These are phyloP conservation scores for Adansonia grandidieri DNA, from an alignment of 441 rosid genomes.

Conservation along the genomic window DNA sequence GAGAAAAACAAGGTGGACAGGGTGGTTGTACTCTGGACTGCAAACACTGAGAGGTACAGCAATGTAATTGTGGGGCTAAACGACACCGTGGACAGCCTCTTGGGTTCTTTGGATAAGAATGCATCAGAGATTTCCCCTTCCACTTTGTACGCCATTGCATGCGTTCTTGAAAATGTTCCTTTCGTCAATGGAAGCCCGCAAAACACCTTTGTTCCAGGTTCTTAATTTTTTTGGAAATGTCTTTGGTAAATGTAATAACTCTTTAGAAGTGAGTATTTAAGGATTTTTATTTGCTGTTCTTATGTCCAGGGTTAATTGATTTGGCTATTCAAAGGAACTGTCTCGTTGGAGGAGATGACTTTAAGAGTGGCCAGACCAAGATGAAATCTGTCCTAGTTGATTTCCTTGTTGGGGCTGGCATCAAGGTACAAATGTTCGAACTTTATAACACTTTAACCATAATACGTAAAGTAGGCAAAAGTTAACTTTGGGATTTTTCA, in stretches of 20 bases:
- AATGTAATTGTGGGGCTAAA: constrained; percentile 78
- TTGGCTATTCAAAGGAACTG: constrained; percentile 79
- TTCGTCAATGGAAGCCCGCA: constrained; percentile 98
- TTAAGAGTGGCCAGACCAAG: constrained; percentile 99
- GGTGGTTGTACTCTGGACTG: constrained; percentile 91
- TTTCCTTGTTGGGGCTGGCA: constrained; percentile 97
- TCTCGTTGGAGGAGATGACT: constrained; percentile 98
- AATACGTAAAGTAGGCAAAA: no score
- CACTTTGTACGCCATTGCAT: constrained; percentile 81
- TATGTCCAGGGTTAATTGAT: constrained; percentile 73
- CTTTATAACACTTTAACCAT: background rate
- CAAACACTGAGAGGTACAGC: constrained; percentile 97
- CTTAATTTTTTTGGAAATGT: background rate
- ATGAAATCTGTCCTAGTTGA: constrained; percentile 95
- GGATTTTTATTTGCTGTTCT: background rate
- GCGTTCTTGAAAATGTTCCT: constrained; percentile 80
- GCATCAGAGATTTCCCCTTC: constrained; percentile 95
- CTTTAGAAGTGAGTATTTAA: background rate
- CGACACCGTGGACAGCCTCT: constrained; percentile 77
- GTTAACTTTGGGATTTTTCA: no score
- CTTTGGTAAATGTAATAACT: background rate
- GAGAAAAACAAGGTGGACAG: constrained; percentile 80
- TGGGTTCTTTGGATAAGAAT: constrained; percentile 73
- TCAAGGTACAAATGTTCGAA: constrained; percentile 58
- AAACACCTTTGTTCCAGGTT: constrained; percentile 94